Percentiles rank a stretch among this genome's conserved stretches.
Conservation (phyloP, 176 grass and related monocot genomes). For the Poa pratensis region DNA sequence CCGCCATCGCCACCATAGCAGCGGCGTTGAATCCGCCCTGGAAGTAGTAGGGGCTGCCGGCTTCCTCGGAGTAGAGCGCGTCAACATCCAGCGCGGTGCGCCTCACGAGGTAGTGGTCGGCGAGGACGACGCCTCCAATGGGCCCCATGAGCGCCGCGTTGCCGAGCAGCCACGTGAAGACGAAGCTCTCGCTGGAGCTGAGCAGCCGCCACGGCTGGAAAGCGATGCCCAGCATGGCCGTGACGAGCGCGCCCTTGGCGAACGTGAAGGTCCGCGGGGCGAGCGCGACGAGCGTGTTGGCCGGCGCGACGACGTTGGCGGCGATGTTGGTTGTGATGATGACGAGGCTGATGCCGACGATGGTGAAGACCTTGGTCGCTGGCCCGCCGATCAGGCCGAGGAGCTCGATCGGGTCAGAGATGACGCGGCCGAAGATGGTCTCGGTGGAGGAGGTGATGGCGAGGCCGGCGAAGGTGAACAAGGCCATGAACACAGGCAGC, state of each 20-base stretch:
- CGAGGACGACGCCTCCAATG: constrained; percentile 25
- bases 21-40: constrained; percentile 22
- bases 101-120: constrained; percentile 21
- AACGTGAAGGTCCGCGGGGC: constrained; percentile 21
- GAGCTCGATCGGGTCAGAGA: constrained; percentile 26
- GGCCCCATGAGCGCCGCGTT: constrained; percentile 33
- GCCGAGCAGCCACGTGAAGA: constrained; percentile 33
- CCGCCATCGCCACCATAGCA: constrained; percentile 14
- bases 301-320: constrained; percentile 30
- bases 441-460: constrained; percentile 28
- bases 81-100: constrained; percentile 8
- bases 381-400: constrained; percentile 18
- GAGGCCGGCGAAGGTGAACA: constrained; percentile 24
- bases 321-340: constrained; percentile 30
- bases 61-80: constrained; percentile 28
- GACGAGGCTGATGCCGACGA: constrained; percentile 23
- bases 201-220: constrained; percentile 33
- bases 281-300: constrained; percentile 29
- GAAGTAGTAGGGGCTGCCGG: constrained; percentile 21
- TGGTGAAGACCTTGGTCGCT: constrained; percentile 7
- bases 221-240: constrained; percentile 23
- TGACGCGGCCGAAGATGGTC: constrained; percentile 14
- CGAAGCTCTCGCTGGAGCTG: constrained; percentile 29
- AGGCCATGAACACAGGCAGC: constrained; percentile 6
- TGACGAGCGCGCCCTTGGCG: constrained; percentile 21